Conservation (phyloP, 495 filamentous ascomycete species). For the Cercophora samala region DNA sequence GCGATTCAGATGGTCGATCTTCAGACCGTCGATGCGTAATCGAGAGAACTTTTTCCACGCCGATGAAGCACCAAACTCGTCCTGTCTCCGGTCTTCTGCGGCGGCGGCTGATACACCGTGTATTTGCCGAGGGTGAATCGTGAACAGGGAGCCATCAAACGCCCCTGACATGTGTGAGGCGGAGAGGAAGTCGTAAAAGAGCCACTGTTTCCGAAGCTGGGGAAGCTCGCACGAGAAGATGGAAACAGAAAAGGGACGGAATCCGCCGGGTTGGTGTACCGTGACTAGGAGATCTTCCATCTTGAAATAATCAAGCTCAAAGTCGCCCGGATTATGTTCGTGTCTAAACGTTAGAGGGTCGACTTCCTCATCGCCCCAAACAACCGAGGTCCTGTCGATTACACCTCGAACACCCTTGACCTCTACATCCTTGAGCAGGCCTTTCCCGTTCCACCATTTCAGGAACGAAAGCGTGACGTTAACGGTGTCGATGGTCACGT, state of each 20-base stretch:
- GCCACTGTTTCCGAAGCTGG: constrained; percentile 88
- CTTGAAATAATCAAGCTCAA: constrained; percentile 94
- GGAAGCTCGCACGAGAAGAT: constrained; percentile 94
- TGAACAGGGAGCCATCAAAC: constrained; percentile 93
- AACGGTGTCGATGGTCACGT: constrained; percentile 88
- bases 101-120: constrained; percentile 55
- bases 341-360: constrained; percentile 87
- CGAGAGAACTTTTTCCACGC: constrained; percentile 92
- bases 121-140: constrained; percentile 89
- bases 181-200: constrained; percentile 95
- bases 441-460: constrained; percentile 97
- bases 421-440: constrained; percentile 85
- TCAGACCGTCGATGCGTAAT: constrained; percentile 85
- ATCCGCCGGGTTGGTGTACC: constrained; percentile 82
- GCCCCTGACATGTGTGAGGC: constrained; percentile 95
- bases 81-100: constrained; percentile 44
- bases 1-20: constrained; percentile 92
- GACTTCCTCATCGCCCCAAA: constrained; percentile 63
- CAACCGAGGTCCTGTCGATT: constrained; percentile 79
- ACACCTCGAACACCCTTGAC: constrained; percentile 96
- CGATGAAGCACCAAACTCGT: constrained; percentile 41
- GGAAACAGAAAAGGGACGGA: constrained; percentile 90
- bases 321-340: constrained; percentile 87
- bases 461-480: constrained; percentile 96
- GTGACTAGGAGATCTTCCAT: constrained; percentile 91